A percentile compares a stretch with the other conserved stretches of the same genome.
Conservation (phyloP, 495 filamentous ascomycete genomes). For the Podospora conica region DNA sequence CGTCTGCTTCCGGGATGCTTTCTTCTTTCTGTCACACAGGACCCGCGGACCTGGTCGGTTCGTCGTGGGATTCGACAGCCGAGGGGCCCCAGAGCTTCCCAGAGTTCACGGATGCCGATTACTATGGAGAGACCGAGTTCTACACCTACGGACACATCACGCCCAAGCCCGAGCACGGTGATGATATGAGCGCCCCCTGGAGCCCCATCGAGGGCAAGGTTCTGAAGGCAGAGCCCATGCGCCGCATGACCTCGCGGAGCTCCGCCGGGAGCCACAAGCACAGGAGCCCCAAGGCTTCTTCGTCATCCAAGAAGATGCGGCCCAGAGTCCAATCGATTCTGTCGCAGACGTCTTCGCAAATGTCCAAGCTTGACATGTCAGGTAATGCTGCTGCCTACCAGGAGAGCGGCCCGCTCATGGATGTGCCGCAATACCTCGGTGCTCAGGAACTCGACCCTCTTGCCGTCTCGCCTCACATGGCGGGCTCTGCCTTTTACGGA, state of each 20-base stretch:
- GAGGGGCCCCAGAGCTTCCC: conserved; percentile 51
- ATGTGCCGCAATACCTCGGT: conserved; percentile 36
- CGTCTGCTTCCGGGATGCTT: conserved; percentile 43
- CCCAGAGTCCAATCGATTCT: conserved; percentile 40
- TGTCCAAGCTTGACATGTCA: conserved; percentile 46
- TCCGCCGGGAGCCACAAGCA: conserved; percentile 45
- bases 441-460: conserved; percentile 42
- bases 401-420: conserved; percentile 38
- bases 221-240: conserved; percentile 42
- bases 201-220: conserved; percentile 30
- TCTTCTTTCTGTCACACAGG: conserved; percentile 50
- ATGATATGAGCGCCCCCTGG: conserved; percentile 43
- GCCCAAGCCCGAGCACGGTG: conserved; percentile 43
- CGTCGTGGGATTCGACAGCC: conserved; percentile 46
- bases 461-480: conserved; percentile 35
- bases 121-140: conserved; percentile 22
- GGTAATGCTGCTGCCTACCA: conserved; percentile 39
- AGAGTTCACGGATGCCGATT: conserved; percentile 39
- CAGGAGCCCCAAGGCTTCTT: conserved; percentile 39
- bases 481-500: conserved; percentile 32
- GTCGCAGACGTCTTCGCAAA: conserved; percentile 37
- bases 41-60: conserved; percentile 45
- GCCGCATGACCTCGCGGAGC: conserved; percentile 41
- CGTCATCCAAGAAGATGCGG: conserved; percentile 35
- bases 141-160: conserved; percentile 44